Conservation (phyloP, 2,329 filamentous ascomycete species). For the Ophiostoma perfectum region DNA sequence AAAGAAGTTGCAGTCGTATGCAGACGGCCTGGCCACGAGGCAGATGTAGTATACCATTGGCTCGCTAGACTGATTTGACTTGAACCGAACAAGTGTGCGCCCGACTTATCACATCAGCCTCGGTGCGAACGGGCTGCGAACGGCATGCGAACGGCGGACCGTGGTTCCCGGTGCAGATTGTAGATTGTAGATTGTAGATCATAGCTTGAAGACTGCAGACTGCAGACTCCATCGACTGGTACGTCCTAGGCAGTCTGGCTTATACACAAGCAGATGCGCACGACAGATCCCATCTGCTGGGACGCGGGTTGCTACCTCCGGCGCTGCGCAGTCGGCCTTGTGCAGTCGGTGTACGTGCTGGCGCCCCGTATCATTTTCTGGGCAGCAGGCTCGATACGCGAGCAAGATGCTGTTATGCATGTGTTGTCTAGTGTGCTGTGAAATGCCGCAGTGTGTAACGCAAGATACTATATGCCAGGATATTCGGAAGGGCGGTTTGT, state of each 20-base stretch:
- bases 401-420: not conserved
- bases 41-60: not conserved
- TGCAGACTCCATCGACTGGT: not conserved
- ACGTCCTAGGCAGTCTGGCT: not conserved
- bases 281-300: not conserved
- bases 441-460: not conserved
- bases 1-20: not conserved
- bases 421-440: not conserved
- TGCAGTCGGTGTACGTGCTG: not conserved
- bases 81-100: not conserved
- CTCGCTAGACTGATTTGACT: not conserved
- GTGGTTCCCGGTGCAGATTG: no score
- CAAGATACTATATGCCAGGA: not conserved
- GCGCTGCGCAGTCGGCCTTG: not conserved
- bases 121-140: not conserved
- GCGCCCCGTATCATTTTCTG: not conserved
- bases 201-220: not conserved
- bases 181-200: no score
- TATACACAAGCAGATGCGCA: not conserved
- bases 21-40: not conserved
- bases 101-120: not conserved
- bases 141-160: not conserved
- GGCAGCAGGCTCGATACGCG: not conserved
- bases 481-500: not conserved
- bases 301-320: not conserved